Evolutionary conservation across 2,329 filamentous ascomycete species (phyloP).

Genomic region (Claviceps spartinae): DNA sequence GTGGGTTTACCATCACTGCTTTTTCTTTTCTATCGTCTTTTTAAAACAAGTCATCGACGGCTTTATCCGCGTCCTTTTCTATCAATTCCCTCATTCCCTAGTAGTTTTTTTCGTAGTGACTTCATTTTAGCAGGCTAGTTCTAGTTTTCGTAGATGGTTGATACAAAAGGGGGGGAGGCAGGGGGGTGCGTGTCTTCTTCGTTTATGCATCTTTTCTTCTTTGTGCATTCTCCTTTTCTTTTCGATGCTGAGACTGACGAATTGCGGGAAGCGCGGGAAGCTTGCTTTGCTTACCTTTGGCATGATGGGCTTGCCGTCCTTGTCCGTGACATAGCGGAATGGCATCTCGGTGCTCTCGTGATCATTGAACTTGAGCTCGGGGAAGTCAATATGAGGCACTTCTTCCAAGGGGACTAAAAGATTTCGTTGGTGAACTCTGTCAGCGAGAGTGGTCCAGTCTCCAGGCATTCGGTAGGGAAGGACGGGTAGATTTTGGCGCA

Average conservation of each 20-base stretch:
- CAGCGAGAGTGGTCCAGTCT: too few species aligned
- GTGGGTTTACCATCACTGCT: not conserved
- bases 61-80: constrained; percentile 84
- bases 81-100: constrained; percentile 94
- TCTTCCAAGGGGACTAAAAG: constrained; percentile 57
- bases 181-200: too few species aligned
- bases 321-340: constrained; percentile 79
- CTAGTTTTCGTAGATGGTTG: not conserved
- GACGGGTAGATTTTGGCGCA: too few species aligned
- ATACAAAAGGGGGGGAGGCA: too few species aligned
- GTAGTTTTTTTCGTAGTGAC: not conserved
- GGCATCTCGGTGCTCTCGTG: constrained; percentile 96
- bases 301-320: constrained; percentile 73
- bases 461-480: too few species aligned
- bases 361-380: constrained; percentile 78
- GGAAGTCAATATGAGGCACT: constrained; percentile 74
- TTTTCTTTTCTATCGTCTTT: not conserved
- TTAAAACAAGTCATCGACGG: constrained; percentile 71
- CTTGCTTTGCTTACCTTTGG: constrained; percentile 50
- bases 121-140: constrained; percentile 11
- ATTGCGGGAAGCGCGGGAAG: not conserved
- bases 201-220: not conserved
- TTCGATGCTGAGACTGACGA: not conserved
- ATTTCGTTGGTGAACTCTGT: not conserved
- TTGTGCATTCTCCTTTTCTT: not conserved